Base-by-base conservation (phyloP, 2,329 filamentous ascomycete species). In the Anisogramma anomala region DNA sequence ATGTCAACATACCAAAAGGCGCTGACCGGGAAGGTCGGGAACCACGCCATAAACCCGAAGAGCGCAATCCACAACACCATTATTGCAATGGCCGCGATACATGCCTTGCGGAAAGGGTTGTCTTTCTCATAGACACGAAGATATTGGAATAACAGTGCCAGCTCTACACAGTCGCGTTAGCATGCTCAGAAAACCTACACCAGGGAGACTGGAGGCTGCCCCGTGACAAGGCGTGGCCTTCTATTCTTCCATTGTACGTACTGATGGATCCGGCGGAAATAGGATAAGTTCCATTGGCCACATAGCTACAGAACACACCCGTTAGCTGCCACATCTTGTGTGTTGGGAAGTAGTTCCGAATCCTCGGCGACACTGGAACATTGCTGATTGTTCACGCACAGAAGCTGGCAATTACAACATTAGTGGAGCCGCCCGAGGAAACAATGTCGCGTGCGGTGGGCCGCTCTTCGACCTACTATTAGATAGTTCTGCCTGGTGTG, bases 31-130 rank as follows among this genome's bases (percentile, higher is more conserved):
- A 55, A 18, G 2, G 57, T 58, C 0, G 59, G 59, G 1, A 58
- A 41, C 54, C 55, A 59, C 30, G 53, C 53, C 13, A 60, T 44
- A n/a, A 59, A 47, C 9, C 52, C 56, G 31, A 55, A 60, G 3
- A 50, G 50, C 19, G 53, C 6, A 2, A 54, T 54, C 57, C 57
- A 60, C 3, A 54, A 45, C 1, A 50, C 49, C 4, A 55, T 56
- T 32, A 58, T 49, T 6, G 50, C 30, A 33, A 54, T 51, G 20
- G 54, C 37, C 11, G 34, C 31, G 5, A 54, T 33, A 6, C 51
- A 49, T 9, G 52, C 35, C 20, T 33, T 39, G 4, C 49, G 49
- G 3, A 48, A 42, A 3, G 41, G 38, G 15, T 42, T 35, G 9
- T 34, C 39, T 17, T 28, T 33, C 4, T 51, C 48, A 18, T 51